Evolutionary conservation across 208 protist genomes (phyloP).

Genomic region (Wallacemonas sp.): DNA sequence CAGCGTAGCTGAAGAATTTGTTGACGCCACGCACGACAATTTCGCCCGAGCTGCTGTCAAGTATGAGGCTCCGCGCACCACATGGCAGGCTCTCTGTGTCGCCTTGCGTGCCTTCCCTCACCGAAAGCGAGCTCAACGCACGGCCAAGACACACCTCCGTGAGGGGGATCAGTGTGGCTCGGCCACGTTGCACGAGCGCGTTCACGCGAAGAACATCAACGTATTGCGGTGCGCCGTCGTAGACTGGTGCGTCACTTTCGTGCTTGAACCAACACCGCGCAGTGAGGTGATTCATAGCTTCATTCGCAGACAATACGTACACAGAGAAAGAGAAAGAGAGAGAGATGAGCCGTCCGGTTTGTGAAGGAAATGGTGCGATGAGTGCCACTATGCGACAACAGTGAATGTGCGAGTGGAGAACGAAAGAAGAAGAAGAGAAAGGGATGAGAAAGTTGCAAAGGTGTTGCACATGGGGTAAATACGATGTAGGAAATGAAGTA

Average conservation of each 20-base stretch:
- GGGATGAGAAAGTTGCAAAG: too few species aligned
- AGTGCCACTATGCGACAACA: neutral
- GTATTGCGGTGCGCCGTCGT: constrained; percentile 11
- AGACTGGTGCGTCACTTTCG: constrained; percentile 16
- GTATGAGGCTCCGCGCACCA: constrained; percentile 73
- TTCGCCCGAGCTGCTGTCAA: constrained; percentile 42
- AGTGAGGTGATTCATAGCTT: constrained; percentile 30
- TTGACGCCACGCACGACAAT: constrained; percentile 85
- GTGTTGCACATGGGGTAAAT: too few species aligned
- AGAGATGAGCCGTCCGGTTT: neutral
- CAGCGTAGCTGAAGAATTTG: constrained; percentile 83
- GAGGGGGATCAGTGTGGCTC: constrained; percentile 34
- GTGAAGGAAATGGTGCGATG: neutral
- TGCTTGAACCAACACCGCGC: constrained; percentile 31
- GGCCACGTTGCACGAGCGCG: constrained; percentile 33
- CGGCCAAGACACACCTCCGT: constrained; percentile 9
- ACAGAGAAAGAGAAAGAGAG: constrained; percentile 1
- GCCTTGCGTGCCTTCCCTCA: constrained; percentile 66
- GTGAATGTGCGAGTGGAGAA: too few species aligned
- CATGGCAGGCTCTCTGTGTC: constrained; percentile 71
- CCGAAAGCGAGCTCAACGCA: constrained; percentile 47
- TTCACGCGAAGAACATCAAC: constrained; percentile 25
- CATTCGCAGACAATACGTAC: neutral
- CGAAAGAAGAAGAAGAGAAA: too few species aligned
- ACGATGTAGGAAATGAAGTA: too few species aligned